Percentiles rank a stretch among this genome's conserved stretches.
Evolutionary conservation across 768 basidiomycete genomes (phyloP).

Genomic region (Termitomyces sp.): DNA sequence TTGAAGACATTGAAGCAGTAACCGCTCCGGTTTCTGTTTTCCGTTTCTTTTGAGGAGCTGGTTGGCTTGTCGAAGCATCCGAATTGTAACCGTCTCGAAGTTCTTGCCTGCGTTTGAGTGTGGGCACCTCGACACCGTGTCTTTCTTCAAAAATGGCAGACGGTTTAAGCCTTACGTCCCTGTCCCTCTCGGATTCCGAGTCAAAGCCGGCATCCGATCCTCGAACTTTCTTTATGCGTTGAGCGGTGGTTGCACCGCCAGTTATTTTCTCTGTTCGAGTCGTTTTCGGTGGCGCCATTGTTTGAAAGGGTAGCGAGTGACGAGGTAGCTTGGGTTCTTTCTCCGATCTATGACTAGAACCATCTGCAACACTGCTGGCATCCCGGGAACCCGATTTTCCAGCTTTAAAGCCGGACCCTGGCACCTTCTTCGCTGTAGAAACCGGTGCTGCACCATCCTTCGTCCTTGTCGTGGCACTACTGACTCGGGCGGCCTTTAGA

Average conservation of each 20-base stretch:
- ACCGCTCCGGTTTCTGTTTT: conserved; percentile 30
- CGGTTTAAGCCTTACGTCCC: conserved; percentile 7
- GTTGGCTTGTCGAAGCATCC: conserved; percentile 15
- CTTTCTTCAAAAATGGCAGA: conserved; percentile 6
- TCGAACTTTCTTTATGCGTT: conserved; percentile 14
- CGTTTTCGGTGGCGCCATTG: conserved; percentile 19
- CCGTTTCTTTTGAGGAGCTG: conserved; percentile 32
- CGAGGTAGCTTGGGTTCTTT: conserved; percentile 16
- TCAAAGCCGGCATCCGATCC: conserved; percentile 12
- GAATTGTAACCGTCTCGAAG: conserved; percentile 24
- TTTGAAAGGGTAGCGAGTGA: conserved; percentile 26
- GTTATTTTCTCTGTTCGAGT: conserved; percentile 22
- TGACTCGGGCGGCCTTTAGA: conserved; percentile 17
- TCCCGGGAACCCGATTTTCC: conserved; percentile 25
- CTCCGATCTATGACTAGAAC: conserved; percentile 10
- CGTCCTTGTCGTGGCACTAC: conserved; percentile 2
- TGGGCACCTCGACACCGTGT: conserved; percentile 13
- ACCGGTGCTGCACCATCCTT: conserved; percentile 2
- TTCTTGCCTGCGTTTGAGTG: conserved; percentile 36
- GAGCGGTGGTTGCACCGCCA: conserved; percentile 1
- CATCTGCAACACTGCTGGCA: background rate
- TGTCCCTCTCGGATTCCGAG: conserved; percentile 19
- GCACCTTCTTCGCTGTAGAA: conserved; percentile 26
- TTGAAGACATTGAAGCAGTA: conserved; percentile 10
- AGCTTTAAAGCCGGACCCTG: conserved; percentile 44